Conservation (phyloP, 495 filamentous ascomycete species). For the Aspergillus saccharolyticus region DNA sequence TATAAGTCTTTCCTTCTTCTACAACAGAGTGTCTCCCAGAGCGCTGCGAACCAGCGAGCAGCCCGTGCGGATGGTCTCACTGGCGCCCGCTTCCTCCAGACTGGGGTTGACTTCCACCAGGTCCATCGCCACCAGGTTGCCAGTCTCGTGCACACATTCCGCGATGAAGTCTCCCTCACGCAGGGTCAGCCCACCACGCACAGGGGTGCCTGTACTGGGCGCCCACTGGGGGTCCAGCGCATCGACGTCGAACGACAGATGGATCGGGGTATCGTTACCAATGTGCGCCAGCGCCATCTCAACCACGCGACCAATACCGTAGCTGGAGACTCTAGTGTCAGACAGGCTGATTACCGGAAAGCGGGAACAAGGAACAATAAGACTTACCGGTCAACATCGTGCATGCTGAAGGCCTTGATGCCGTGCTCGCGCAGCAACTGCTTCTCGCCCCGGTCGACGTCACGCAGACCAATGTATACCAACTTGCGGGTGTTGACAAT, state of each 20-base stretch:
- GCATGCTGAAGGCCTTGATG: slow-evolving; percentile 97
- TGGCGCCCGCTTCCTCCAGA: slow-evolving; percentile 68
- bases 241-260: slow-evolving; percentile 96
- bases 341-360: too few relatives aligned
- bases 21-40: slow-evolving; percentile 84
- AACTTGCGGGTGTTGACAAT: slow-evolving; percentile 71
- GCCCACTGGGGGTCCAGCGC: slow-evolving; percentile 95
- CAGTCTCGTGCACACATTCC: slow-evolving; percentile 91
- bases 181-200: slow-evolving; percentile 91
- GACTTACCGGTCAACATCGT: slow-evolving; percentile 81
- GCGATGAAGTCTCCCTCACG: slow-evolving; percentile 97
- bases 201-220: slow-evolving; percentile 91
- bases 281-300: slow-evolving; percentile 96
- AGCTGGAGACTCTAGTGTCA: slow-evolving; percentile 34
- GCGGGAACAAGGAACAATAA: not conserved
- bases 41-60: slow-evolving; percentile 89
- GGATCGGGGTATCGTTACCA: slow-evolving; percentile 88
- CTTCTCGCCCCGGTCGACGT: slow-evolving; percentile 93
- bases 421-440: slow-evolving; percentile 76
- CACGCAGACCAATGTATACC: slow-evolving; percentile 93
- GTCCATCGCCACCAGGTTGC: slow-evolving; percentile 86
- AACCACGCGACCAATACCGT: slow-evolving; percentile 94
- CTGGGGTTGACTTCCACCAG: slow-evolving; percentile 95
- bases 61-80: slow-evolving; percentile 84
- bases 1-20: slow-evolving; percentile 14